Evolutionary conservation across 441 rosid genomes (phyloP), one percentile per base, ranked within the genome.

Genomic region (Eruca vesicaria): DNA sequence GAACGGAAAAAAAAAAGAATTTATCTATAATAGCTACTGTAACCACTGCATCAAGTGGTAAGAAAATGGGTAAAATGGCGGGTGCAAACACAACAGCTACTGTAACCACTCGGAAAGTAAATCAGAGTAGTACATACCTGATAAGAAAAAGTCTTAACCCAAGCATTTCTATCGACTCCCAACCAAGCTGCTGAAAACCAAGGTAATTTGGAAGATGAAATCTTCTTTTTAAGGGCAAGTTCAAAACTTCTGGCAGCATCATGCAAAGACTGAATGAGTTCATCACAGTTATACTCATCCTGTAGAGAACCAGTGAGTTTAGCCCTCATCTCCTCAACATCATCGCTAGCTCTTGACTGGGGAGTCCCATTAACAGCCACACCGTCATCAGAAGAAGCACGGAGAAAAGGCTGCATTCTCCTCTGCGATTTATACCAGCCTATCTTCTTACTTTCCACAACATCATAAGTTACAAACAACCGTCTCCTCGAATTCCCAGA

Each of bases 161-260:
- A 96, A 8, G 97, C 87, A 63, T 88, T 92, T 81, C 82, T 84
- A 75, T 96, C 98, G 31, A 84, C 82, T 65, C 98, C 98, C 66
- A 93, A 86, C 98, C 97, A 93, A 31, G 94, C 88, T 15, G 89
- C 86, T 58, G 99, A 86, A 78, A 96, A 88, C 99, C 98, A 93
- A 7, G 93, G 78, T 28, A 92, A 68, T 38, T 84, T 93, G 7
- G 94, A 86, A 52, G 78, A 69, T 0, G 83, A 86, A 18, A 84
- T 84, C 66, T 85, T 88, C 71, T 87, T 90, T 80, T 82, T 89
- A 79, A 89, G 86, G 1, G 96, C 90, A 77, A 93, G 76, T 84
- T 93, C 98, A 83, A 94, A 90, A 61, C 82, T 85, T 83, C 99
- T 89, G 18, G 98, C 98, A 23, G 91, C 96, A 65, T 93, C 95